Evolutionary conservation across 495 filamentous ascomycete genomes (phyloP).

Genomic region (Talaromyces liani): DNA sequence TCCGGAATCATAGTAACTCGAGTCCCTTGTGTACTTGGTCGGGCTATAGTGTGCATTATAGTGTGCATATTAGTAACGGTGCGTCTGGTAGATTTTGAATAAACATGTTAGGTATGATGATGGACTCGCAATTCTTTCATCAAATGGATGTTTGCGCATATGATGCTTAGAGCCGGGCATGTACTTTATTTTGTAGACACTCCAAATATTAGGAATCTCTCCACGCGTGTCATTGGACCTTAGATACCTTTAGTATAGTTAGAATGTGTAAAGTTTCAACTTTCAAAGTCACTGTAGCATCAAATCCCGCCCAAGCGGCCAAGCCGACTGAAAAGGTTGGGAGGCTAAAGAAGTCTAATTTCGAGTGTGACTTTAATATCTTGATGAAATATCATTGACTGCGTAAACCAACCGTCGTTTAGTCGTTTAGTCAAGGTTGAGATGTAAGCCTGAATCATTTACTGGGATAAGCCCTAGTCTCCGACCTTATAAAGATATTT

Average conservation of each 20-base stretch:
- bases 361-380: neutral
- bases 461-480: neutral
- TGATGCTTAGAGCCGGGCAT: no score
- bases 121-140: no score
- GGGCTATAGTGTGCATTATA: no score
- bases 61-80: no score
- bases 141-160: no score
- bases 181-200: no score
- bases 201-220: no score
- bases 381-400: conserved; percentile 2
- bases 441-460: neutral
- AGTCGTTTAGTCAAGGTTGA: neutral
- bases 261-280: neutral
- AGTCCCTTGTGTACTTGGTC: no score
- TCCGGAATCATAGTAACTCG: no score
- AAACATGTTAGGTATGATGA: no score
- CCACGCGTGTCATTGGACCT: no score
- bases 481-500: neutral
- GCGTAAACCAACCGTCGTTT: neutral
- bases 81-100: no score
- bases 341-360: neutral
- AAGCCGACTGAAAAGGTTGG: neutral
- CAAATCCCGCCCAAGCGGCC: neutral
- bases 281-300: neutral
- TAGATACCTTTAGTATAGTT: neutral